These are phyloP conservation scores for Entomortierella chlamydospora DNA, from an alignment of 192 early-diverging fungal genomes.

Conservation along the genomic window DNA sequence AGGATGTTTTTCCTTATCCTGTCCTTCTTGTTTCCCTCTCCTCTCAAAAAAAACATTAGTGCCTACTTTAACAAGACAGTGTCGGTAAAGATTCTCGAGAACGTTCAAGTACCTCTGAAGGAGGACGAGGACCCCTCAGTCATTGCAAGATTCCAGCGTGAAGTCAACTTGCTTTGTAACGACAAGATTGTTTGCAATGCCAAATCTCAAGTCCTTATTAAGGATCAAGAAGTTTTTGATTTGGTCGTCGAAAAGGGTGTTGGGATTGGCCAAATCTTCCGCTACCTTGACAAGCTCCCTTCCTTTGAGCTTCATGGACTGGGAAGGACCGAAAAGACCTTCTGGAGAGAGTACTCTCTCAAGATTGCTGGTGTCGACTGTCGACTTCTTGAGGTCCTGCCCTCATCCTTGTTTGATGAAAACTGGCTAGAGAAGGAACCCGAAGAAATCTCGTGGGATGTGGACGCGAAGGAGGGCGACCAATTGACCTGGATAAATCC, in stretches of 20 bases:
- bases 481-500: neutral
- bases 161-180: constrained; percentile 57
- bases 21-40: neutral
- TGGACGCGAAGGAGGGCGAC: constrained; percentile 9
- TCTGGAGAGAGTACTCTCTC: constrained; percentile 58
- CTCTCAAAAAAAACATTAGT: too few species aligned
- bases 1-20: too few species aligned
- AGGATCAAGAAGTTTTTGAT: constrained; percentile 44
- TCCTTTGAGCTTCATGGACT: constrained; percentile 54
- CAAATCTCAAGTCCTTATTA: constrained; percentile 51
- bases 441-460: constrained; percentile 34
- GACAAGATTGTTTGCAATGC: constrained; percentile 57
- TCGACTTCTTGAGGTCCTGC: constrained; percentile 52
- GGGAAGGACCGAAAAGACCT: constrained; percentile 47
- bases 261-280: constrained; percentile 59
- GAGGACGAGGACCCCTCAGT: constrained; percentile 29
- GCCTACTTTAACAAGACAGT: constrained; percentile 58
- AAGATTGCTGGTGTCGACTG: constrained; percentile 54
- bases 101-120: constrained; percentile 18
- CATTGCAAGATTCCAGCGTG: constrained; percentile 52
- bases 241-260: constrained; percentile 56
- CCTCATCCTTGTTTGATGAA: constrained; percentile 37
- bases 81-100: constrained; percentile 46
- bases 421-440: constrained; percentile 38
- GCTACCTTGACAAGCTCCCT: constrained; percentile 55